Evolutionary conservation across 257 asterid genomes (phyloP), one percentile per base, ranked within the genome.

Genomic region (Salvia miltiorrhiza): DNA sequence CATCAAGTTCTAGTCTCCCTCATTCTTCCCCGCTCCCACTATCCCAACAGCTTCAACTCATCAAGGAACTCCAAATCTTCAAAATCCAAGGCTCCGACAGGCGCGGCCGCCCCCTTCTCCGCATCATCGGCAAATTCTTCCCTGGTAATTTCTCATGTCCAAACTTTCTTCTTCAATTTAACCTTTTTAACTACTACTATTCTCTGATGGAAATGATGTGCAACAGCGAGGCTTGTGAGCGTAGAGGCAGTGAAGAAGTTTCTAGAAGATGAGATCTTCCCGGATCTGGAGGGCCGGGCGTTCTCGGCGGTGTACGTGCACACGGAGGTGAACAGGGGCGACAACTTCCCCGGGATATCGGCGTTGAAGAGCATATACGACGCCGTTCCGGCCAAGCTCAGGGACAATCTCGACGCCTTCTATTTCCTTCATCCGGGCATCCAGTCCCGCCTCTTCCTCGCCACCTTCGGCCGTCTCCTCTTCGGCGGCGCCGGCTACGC

Each of bases 341-440:
- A 86, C 1, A 92, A 92, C 63, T 88, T 83, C 77, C 90, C 88
- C 0, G 98, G 98, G 26, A 78, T 89, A 11, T 78, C 86, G 6
- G 87, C 81, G 12, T 14, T 92, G 47, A 80, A 77, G 69, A 49
- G 81, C 10, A 67, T 89, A 69, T 79, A 80, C 58, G 88, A 87
- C 30, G 82, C 89, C 1, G 72, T 89, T 69, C 97, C 98, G 13
- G 67, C 9, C 33, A 56, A 61, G 2, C 54, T 86, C 23, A 78
- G 58, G 20, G 84, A 77, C 3, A 77, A 85, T 61, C 49, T 92
- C 77, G 82, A 80, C 13, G 70, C 85, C 1, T 49, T 92, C 30
- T 92, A 89, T 61, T 92, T 89, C 66, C 83, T 92, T 1, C 98
- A 92, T 64, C 96, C 98, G 3, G 85, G 95, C 1, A 23, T 92